These are phyloP conservation scores for Climacium dendroides DNA, from an alignment of 225 moss, liverwort and hornwort species.

Conservation along the genomic window DNA sequence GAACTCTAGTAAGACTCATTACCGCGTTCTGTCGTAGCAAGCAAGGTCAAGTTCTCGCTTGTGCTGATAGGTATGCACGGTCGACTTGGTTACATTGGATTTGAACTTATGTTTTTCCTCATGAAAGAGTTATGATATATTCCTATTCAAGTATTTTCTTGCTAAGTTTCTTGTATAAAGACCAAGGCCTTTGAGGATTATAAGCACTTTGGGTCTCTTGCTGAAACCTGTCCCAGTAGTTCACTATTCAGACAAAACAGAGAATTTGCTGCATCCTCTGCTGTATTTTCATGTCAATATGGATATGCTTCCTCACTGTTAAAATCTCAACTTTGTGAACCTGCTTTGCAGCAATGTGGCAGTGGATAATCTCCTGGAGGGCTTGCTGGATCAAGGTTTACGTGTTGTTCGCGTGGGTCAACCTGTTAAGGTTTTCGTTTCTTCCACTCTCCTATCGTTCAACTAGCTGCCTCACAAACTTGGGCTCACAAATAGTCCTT, in stretches of 20 bases:
- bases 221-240: background rate
- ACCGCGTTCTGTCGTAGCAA: constrained; percentile 34
- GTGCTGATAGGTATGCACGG: constrained; percentile 43
- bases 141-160: background rate
- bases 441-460: background rate
- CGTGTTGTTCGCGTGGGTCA: constrained; percentile 90
- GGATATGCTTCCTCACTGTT: background rate
- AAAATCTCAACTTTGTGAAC: background rate
- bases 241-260: background rate
- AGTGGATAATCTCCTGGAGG: constrained; percentile 97
- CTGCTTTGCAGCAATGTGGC: constrained; percentile 79
- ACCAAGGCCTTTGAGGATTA: background rate
- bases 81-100: background rate
- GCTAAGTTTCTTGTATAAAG: background rate
- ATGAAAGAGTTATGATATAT: background rate
- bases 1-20: constrained; percentile 69
- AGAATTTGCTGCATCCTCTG: background rate
- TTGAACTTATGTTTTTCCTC: background rate
- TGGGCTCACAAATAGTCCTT: background rate
- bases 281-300: background rate
- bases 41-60: constrained; percentile 50
- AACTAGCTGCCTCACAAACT: background rate
- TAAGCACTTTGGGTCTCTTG: background rate
- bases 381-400: constrained; percentile 85
- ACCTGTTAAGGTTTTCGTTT: constrained; percentile 75